phyloP scores from a whole-genome alignment of 257 asterid species.

The Ocimum tenuiflorum region DNA sequence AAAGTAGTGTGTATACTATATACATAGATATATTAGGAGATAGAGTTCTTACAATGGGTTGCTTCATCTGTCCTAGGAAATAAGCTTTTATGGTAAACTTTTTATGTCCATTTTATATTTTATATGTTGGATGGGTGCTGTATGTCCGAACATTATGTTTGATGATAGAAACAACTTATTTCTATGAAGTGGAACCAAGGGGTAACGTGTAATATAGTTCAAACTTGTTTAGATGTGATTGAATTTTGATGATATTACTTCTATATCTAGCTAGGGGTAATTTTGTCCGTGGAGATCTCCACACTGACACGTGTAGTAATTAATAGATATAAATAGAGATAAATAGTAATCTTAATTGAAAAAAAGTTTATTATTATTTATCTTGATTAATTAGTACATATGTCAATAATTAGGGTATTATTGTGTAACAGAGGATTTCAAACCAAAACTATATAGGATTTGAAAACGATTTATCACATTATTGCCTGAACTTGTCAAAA shows the following conservation, averaged over 20 bases:
- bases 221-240: not conserved
- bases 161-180: not conserved
- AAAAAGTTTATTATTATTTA: no score
- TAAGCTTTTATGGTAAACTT: not conserved
- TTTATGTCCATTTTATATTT: not conserved
- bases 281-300: no score
- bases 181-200: not conserved
- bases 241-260: no score
- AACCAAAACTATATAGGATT: no score
- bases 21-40: not conserved
- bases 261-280: not conserved
- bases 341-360: no score
- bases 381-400: no score
- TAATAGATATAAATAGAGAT: no score
- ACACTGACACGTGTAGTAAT: no score
- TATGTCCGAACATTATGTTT: not conserved
- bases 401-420: no score
- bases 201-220: not conserved
- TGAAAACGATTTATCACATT: no score
- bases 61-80: not conserved
- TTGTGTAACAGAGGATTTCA: no score
- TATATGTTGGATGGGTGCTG: not conserved
- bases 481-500: no score
- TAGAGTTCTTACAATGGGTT: not conserved
- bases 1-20: conserved; percentile 1